Conservation (phyloP, 768 basidiomycete genomes). For the Pluteus cervinus region DNA sequence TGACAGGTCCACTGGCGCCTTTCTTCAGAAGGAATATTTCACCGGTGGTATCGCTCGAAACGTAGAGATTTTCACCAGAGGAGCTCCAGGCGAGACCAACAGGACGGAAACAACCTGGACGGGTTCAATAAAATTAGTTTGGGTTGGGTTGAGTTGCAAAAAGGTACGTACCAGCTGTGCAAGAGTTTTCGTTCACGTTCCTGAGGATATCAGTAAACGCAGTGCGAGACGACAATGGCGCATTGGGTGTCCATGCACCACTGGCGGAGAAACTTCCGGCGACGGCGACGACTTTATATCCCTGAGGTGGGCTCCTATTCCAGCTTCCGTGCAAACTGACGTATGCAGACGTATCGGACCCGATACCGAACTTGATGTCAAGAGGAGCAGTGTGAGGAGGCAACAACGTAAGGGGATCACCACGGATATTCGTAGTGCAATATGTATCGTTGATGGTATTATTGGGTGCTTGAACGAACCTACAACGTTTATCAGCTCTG, state of each 20-base stretch:
- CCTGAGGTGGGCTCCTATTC: slow-evolving; percentile 10
- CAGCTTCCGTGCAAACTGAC: slow-evolving; percentile 11
- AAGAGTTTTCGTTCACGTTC: slow-evolving; percentile 9
- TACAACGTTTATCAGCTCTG: too few relatives aligned
- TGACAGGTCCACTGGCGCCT: slow-evolving; percentile 2
- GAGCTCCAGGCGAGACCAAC: slow-evolving; percentile 11
- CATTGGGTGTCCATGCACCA: slow-evolving; percentile 9
- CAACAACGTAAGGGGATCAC: slow-evolving; percentile 7
- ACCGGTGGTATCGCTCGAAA: slow-evolving; percentile 12
- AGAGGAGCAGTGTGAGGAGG: slow-evolving; percentile 13
- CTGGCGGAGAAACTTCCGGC: slow-evolving; percentile 6
- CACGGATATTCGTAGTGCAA: slow-evolving; percentile 10
- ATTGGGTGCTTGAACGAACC: slow-evolving; percentile 12
- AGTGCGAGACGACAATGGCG: slow-evolving; percentile 3
- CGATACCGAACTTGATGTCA: slow-evolving; percentile 12
- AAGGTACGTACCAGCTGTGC: slow-evolving; percentile 4
- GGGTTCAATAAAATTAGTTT: background rate
- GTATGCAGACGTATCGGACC: slow-evolving; percentile 9
- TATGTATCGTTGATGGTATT: slow-evolving; percentile 9
- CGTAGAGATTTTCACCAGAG: slow-evolving; percentile 10
- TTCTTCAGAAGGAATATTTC: slow-evolving; percentile 11
- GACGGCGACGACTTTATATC: slow-evolving; percentile 13
- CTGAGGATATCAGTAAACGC: slow-evolving; percentile 9
- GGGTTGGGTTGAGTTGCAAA: background rate
- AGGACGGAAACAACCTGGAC: slow-evolving; percentile 13